Conservation (phyloP, 2,329 filamentous ascomycete genomes). For the Cyclaneusma minus region DNA sequence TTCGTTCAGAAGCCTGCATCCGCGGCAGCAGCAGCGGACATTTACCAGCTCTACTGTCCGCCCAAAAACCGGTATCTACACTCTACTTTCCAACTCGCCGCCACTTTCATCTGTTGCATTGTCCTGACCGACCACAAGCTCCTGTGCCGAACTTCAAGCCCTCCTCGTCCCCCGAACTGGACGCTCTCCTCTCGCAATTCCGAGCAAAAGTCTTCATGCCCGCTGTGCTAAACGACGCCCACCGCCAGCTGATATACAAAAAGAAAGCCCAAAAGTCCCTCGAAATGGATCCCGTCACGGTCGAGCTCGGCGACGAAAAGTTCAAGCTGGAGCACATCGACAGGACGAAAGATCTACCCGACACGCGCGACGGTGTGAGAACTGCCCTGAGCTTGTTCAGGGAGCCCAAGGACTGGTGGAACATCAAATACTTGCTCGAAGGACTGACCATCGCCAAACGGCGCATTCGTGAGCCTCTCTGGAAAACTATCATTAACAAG, state of each 20-base stretch:
- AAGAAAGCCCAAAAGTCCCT: slow-evolving; percentile 30
- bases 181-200: slow-evolving; percentile 33
- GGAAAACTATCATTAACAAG: slow-evolving; percentile 7
- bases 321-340: slow-evolving; percentile 16
- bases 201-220: slow-evolving; percentile 46
- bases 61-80: slow-evolving; percentile 12
- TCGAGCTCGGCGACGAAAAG: slow-evolving; percentile 39
- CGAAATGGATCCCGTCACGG: slow-evolving; percentile 36
- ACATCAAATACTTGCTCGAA: slow-evolving; percentile 15
- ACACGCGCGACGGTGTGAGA: slow-evolving; percentile 3
- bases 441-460: slow-evolving; percentile 10
- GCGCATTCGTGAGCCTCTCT: neutral
- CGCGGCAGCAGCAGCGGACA: slow-evolving; percentile 10
- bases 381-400: slow-evolving; percentile 15
- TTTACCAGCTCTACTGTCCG: slow-evolving; percentile 14
- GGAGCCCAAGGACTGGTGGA: slow-evolving; percentile 18
- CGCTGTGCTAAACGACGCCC: slow-evolving; percentile 34
- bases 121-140: neutral
- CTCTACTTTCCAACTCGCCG: neutral
- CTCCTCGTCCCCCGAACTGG: slow-evolving; percentile 36
- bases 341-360: slow-evolving; percentile 9
- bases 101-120: slow-evolving; percentile 4
- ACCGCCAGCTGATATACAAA: slow-evolving; percentile 37
- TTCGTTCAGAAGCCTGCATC: no score
- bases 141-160: slow-evolving; percentile 25